Percentiles rank a stretch among this genome's conserved stretches.
These are phyloP conservation scores for Spathaspora sp. DNA, from an alignment of 805 yeast genomes.

Conservation along the genomic window DNA sequence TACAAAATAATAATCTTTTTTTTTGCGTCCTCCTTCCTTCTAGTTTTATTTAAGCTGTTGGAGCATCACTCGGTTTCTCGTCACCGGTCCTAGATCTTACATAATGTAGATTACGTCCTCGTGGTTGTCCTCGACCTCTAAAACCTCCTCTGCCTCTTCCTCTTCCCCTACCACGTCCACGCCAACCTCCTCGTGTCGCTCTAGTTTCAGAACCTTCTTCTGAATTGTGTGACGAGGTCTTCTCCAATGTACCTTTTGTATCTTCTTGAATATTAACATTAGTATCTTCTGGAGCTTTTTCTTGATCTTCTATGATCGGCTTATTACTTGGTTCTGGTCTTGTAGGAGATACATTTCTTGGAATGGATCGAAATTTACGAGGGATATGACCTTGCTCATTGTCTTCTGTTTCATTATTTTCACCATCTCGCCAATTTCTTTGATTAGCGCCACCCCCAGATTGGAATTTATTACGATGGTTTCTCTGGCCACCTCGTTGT, in stretches of 20 bases:
- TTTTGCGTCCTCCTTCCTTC: neutral
- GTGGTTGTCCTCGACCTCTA: constrained; percentile 8
- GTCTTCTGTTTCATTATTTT: neutral
- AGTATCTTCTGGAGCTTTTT: neutral
- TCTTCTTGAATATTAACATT: neutral
- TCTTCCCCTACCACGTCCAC: constrained; percentile 10
- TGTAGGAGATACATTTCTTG: neutral
- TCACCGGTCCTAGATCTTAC: constrained; percentile 13
- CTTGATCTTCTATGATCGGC: neutral
- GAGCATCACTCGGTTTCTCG: neutral
- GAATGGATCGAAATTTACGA: constrained; percentile 2
- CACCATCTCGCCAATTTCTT: constrained; percentile 1
- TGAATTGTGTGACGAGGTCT: neutral
- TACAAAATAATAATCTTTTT: neutral
- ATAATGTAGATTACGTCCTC: constrained; percentile 20
- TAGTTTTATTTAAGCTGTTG: neutral
- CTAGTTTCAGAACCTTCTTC: constrained; percentile 1
- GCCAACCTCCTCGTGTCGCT: neutral
- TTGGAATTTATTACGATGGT: neutral
- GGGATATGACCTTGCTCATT: constrained; percentile 1
- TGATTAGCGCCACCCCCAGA: neutral
- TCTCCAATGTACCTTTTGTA: neutral
- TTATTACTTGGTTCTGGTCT: neutral
- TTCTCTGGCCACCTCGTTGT: neutral
- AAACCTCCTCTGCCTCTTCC: constrained; percentile 9